Base-by-base conservation (phyloP, 2,329 filamentous ascomycete species). In the Ceratocystis smalleyi region DNA sequence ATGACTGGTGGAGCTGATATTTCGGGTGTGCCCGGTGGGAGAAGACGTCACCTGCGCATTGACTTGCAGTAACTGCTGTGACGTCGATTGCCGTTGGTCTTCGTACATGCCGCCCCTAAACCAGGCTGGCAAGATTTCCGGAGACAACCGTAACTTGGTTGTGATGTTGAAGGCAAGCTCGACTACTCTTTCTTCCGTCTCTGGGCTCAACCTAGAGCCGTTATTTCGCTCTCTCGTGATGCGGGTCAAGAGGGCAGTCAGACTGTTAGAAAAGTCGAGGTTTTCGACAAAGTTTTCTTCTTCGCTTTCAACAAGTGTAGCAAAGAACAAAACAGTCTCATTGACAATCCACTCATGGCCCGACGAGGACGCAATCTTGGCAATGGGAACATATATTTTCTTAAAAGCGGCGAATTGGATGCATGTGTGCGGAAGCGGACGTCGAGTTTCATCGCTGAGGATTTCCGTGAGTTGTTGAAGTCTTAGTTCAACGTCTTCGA, bases 141-240 rank as follows among this genome's bases (percentile, higher is more conserved):
- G 91, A 69, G 95, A 87, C 67, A 96, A 78, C 57, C 94, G 82
- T 69, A 99, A 96, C 79, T 97, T 97, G 69, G 94, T 95, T 22
- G 94, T 90, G 69, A 99, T 91, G 68, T 92, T 95, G 76, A 99
- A 99, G 55, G 95, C 82, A 64, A 99, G 77, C 76, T 99, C 92
- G 62, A 97, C 89, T 59, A 97, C 85, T 66, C 91, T 85, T 8
- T 87, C 87, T 73, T 97, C 91, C 10, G 89, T 91, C 65, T 96
- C 89, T 63, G 85, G 81, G 45, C 87, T 84, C 3, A 91, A 77
- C n/a, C 84, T 81, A 67, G 89, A 83, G 71, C 83, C 86, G 69
- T 88, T 88, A 32, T 59, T 43, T 54, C 67, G 61, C 66, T 83
- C 81, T 54, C 87, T 86, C 1, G 88, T 85, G 43, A 92, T 90